Evolutionary conservation across 202 grass and related monocot genomes (phyloP).

Genomic region (Setaria italica): DNA sequence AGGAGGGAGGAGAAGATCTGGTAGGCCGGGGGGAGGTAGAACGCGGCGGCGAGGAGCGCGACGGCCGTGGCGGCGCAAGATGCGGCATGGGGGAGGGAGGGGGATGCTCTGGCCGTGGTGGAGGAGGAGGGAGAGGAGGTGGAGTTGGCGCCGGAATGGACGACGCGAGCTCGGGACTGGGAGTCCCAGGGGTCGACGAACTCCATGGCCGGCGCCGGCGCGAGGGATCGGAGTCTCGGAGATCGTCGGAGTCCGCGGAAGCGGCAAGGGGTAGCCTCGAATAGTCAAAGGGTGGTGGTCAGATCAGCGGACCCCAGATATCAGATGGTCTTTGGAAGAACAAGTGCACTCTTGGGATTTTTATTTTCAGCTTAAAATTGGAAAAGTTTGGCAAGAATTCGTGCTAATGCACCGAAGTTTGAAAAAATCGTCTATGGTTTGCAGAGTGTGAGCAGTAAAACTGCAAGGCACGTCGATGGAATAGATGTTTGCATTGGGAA

Average conservation of each 20-base stretch:
- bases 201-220: conserved; percentile 61
- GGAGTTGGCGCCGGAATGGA: conserved; percentile 55
- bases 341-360: background rate
- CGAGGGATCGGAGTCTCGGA: background rate
- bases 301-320: background rate
- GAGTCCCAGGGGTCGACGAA: conserved; percentile 73
- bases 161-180: conserved; percentile 63
- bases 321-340: background rate
- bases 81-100: conserved; percentile 52
- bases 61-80: conserved; percentile 48
- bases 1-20: conserved; percentile 59
- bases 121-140: background rate
- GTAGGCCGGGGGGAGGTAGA: conserved; percentile 49
- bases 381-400: background rate
- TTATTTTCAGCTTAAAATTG: background rate
- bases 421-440: background rate
- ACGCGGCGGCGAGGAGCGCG: conserved; percentile 57
- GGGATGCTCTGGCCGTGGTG: conserved; percentile 7
- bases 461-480: too few species aligned
- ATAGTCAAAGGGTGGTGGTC: background rate
- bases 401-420: background rate
- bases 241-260: background rate
- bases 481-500: too few species aligned
- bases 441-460: background rate
- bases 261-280: background rate